These are phyloP conservation scores for Trichoderma gracile DNA, from an alignment of 2,329 filamentous ascomycete genomes.

Conservation along the genomic window DNA sequence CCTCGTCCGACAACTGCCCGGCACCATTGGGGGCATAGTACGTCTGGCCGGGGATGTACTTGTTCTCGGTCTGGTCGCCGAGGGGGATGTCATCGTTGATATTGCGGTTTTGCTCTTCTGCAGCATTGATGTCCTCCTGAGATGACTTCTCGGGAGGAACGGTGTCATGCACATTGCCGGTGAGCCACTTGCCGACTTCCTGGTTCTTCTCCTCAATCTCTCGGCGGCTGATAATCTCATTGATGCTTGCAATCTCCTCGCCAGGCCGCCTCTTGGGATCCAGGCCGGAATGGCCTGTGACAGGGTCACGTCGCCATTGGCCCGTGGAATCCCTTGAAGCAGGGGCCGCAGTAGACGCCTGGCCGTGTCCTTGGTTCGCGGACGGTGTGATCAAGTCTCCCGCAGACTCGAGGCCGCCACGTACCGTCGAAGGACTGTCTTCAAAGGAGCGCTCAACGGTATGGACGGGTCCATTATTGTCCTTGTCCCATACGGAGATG, in stretches of 20 bases:
- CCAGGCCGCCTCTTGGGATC: conserved; percentile 49
- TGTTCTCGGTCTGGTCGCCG: conserved; percentile 53
- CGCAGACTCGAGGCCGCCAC: conserved; percentile 41
- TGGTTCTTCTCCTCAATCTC: conserved; percentile 50
- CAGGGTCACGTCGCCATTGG: conserved; percentile 43
- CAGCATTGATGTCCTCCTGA: conserved; percentile 31
- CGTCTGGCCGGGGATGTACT: conserved; percentile 49
- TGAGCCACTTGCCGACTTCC: conserved; percentile 55
- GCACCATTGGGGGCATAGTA: conserved; percentile 49
- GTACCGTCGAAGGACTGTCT: conserved; percentile 41
- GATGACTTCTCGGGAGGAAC: conserved; percentile 33
- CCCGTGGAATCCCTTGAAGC: conserved; percentile 44
- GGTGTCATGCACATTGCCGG: conserved; percentile 37
- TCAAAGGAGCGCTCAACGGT: conserved; percentile 45
- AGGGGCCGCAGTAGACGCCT: neutral
- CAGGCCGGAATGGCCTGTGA: conserved; percentile 48
- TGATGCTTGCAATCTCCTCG: conserved; percentile 50
- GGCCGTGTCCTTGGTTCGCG: conserved; percentile 21
- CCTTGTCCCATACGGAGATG: conserved; percentile 57
- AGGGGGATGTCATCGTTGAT: conserved; percentile 48
- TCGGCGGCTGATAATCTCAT: conserved; percentile 48
- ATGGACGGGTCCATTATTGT: conserved; percentile 41
- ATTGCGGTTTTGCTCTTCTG: conserved; percentile 32
- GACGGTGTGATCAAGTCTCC: conserved; percentile 43
- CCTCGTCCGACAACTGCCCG: conserved; percentile 47